Evolutionary conservation across 2,329 filamentous ascomycete species (phyloP).

Genomic region (Phialocephala sp.): DNA sequence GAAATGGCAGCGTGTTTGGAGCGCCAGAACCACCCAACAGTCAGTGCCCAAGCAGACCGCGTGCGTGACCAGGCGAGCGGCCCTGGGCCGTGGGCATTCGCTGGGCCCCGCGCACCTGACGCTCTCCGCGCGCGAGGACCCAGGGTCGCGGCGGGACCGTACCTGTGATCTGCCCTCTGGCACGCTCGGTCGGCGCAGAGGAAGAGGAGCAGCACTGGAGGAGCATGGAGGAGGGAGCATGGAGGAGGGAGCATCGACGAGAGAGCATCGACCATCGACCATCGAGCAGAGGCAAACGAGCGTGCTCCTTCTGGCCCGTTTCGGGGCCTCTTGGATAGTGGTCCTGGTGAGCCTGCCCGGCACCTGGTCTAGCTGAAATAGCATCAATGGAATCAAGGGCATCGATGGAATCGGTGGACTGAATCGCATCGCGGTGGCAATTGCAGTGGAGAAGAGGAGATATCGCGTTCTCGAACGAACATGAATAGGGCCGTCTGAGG

Average conservation of each 20-base stretch:
- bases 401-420: too few species aligned
- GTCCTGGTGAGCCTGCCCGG: not conserved
- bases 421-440: not conserved
- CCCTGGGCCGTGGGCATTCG: not conserved
- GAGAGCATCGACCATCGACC: too few species aligned
- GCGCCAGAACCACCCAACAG: not conserved
- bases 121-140: not conserved
- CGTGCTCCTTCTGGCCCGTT: constrained; percentile 3
- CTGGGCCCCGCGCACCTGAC: not conserved
- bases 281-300: constrained; percentile 3
- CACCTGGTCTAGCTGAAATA: constrained; percentile 7
- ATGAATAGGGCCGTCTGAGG: not conserved
- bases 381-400: not conserved
- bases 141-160: not conserved
- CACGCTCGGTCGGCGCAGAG: constrained; percentile 6
- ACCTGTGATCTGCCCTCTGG: not conserved
- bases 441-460: not conserved
- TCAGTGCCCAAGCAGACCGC: constrained; percentile 4
- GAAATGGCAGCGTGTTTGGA: constrained; percentile 9
- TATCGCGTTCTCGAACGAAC: not conserved
- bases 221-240: too few species aligned
- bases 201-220: not conserved
- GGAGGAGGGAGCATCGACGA: too few species aligned
- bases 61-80: not conserved
- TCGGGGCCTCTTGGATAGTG: not conserved